Evolutionary conservation across 768 basidiomycete genomes (phyloP).

Genomic region (Fistulinella prunicolor): DNA sequence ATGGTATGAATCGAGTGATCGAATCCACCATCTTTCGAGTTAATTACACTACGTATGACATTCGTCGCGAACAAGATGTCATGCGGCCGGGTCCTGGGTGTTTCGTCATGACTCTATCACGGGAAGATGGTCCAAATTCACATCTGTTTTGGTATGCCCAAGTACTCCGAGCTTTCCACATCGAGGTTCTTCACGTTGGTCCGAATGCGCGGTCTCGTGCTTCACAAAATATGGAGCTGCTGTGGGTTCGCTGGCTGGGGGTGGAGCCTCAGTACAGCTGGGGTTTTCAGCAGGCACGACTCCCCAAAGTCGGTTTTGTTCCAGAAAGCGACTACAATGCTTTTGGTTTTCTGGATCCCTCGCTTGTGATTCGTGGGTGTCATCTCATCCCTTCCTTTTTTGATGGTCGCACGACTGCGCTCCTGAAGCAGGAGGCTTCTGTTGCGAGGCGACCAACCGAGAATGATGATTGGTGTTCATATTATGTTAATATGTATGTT

Average conservation of each 20-base stretch:
- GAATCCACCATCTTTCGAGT: background rate
- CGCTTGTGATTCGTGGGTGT: constrained; percentile 23
- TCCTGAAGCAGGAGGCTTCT: background rate
- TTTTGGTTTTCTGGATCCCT: constrained; percentile 37
- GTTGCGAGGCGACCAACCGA: background rate
- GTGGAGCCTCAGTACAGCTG: background rate
- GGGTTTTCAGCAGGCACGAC: background rate
- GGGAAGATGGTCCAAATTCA: constrained; percentile 5
- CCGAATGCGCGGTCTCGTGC: background rate
- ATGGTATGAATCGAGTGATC: background rate
- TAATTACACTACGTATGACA: constrained; percentile 23
- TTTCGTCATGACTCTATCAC: constrained; percentile 21
- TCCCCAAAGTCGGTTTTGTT: background rate
- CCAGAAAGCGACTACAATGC: constrained; percentile 14
- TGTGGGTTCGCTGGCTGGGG: background rate
- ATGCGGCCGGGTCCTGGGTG: constrained; percentile 9
- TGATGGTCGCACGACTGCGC: constrained; percentile 17
- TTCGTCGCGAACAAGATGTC: constrained; percentile 12
- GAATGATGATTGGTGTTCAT: background rate
- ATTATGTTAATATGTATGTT: background rate
- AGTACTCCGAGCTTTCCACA: background rate
- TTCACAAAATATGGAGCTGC: background rate
- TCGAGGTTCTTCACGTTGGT: background rate
- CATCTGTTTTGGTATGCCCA: constrained; percentile 25
- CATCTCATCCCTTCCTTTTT: constrained; percentile 33